Evolutionary conservation across 192 early-diverging fungal genomes (phyloP), one percentile per base, ranked within the genome.

Genomic region (Kickxella alabastrina): DNA sequence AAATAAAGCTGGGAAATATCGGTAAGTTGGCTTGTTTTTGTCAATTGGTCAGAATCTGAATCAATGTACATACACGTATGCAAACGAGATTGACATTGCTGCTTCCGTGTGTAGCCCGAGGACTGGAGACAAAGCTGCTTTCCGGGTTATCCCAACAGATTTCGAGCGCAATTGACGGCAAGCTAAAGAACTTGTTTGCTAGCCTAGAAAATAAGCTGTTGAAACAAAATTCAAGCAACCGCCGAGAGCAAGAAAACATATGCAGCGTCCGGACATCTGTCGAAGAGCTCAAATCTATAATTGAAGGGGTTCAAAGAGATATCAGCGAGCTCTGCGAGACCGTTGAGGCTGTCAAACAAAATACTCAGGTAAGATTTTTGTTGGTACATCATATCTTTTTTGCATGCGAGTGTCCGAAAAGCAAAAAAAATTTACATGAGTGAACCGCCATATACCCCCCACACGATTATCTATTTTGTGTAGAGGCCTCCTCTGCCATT

Each of bases 1-100:
- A 75, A 29, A 41, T 68, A 19, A 75, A 61, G 32, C 53, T 75
- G 9, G 44, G 32, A 10, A 75, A 45, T 15, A 47, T 68, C 31
- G 65, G 72, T 54, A 68, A 57, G 61, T 36, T 32, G 9, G 12
- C 8, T 34, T n/a, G n/a, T 13, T 21, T 19, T 15, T 2, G 6
- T 14, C 5, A 29, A 1, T 26, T 10, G 23, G 18, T 15, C 41
- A 13, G 38, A 6, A 29, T 52, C 13, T 15, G 27, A 12, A 6
- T 32, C 1, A 28, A 4, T 2, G 10, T 10, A 2, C 9, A 15
- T 1, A 17, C 17, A 31, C 1, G 23, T 43, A 12, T 21, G 21
- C 17, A 22, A 43, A 24, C 17, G 18, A 21, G 1, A 26, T 23
- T 24, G 17, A 2, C 21, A 36, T 9, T 1, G 12, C 1, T 17